These are phyloP conservation scores for Pleomassaria siparia DNA, from an alignment of 2,329 filamentous ascomycete species.

Conservation along the genomic window DNA sequence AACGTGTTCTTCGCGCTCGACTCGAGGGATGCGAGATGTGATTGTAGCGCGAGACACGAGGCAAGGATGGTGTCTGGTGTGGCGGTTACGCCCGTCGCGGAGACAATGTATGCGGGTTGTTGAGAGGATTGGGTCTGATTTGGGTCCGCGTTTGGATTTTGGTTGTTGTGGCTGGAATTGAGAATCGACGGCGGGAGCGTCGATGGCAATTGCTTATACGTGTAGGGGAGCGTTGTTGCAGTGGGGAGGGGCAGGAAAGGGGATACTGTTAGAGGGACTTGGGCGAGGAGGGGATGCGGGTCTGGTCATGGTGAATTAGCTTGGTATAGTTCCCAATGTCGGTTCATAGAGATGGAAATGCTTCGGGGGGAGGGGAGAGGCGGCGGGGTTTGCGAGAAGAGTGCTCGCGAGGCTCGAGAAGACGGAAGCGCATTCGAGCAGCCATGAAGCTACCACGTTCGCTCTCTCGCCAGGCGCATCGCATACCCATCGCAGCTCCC, in stretches of 20 bases:
- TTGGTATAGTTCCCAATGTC: no score
- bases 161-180: conserved; percentile 42
- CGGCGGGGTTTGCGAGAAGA: conserved; percentile 49
- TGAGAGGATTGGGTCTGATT: conserved; percentile 48
- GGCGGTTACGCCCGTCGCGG: conserved; percentile 73
- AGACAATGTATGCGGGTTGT: conserved; percentile 68
- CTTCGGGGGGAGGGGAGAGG: conserved; percentile 86
- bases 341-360: conserved; percentile 91
- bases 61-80: conserved; percentile 81
- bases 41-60: conserved; percentile 76
- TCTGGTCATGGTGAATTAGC: conserved; percentile 32
- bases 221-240: conserved; percentile 90
- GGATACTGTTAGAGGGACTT: conserved; percentile 90
- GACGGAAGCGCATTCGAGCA: neutral
- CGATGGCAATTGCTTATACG: conserved; percentile 86
- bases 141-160: no score
- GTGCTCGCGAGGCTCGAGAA: neutral
- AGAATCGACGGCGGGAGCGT: conserved; percentile 75
- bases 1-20: conserved; percentile 69
- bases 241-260: conserved; percentile 90
- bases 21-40: conserved; percentile 71
- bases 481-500: neutral
- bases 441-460: neutral
- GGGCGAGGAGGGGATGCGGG: conserved; percentile 83
- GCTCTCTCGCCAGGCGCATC: neutral